Evolutionary conservation across 2,329 filamentous ascomycete genomes (phyloP).

Genomic region (Fusarium redolens): DNA sequence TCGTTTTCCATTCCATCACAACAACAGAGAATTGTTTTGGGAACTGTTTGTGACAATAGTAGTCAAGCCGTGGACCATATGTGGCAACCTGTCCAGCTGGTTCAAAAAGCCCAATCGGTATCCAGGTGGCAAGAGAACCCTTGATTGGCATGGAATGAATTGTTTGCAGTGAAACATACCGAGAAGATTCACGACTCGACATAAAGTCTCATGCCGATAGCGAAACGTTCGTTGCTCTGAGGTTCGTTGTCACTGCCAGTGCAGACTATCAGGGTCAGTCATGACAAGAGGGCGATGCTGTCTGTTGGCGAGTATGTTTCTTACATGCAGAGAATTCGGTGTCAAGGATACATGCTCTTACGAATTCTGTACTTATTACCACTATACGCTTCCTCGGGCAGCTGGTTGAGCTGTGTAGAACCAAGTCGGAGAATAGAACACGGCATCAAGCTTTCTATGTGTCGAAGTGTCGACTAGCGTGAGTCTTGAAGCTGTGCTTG

Average conservation of each 20-base stretch:
- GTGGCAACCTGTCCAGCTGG: background rate
- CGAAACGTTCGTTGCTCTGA: background rate
- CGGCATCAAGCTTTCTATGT: background rate
- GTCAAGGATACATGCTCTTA: background rate
- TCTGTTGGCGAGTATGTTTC: background rate
- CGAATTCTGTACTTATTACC: background rate
- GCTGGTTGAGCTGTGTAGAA: background rate
- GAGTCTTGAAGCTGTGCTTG: background rate
- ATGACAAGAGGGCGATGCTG: background rate
- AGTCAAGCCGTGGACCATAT: background rate
- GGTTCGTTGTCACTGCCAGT: background rate
- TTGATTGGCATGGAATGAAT: background rate
- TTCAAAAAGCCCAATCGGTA: background rate
- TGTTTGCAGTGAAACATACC: background rate
- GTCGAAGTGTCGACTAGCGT: background rate
- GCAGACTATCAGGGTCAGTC: background rate
- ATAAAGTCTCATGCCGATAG: background rate
- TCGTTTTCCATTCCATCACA: background rate
- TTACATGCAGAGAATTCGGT: background rate
- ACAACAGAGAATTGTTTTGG: background rate
- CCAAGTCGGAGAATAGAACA: background rate
- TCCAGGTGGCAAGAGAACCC: constrained; percentile 5
- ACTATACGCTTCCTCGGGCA: background rate
- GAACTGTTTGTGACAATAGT: background rate
- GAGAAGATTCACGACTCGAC: background rate